phyloP scores from a whole-genome alignment of 1,284 basidiomycete genomes.

The Vanrija humicola region DNA sequence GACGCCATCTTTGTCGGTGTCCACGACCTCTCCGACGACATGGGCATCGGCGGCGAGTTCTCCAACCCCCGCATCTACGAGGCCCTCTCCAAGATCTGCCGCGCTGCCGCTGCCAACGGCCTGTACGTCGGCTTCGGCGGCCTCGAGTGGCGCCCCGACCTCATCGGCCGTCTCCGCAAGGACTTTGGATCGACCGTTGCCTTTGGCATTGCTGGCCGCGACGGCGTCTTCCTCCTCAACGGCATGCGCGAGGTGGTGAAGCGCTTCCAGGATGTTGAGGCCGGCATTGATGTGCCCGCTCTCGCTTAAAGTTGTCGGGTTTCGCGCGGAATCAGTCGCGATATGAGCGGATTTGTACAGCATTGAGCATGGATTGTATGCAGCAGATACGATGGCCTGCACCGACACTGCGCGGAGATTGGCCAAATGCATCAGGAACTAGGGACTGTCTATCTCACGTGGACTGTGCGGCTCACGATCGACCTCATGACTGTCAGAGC shows the following conservation, averaged over 20 bases:
- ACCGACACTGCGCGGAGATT: too few relatives aligned
- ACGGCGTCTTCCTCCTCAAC: neutral
- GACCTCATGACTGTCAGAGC: too few relatives aligned
- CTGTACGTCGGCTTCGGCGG: slow-evolving; percentile 8
- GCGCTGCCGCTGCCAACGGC: slow-evolving; percentile 2
- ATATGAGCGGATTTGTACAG: too few relatives aligned
- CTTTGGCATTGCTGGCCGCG: slow-evolving; percentile 3
- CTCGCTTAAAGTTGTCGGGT: too few relatives aligned
- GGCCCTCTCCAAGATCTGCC: slow-evolving; percentile 11
- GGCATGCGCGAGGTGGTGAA: neutral
- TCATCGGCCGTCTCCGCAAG: slow-evolving; percentile 1
- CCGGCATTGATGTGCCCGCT: too few relatives aligned
- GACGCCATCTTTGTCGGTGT: slow-evolving; percentile 15
- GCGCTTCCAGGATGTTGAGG: too few relatives aligned
- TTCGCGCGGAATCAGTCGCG: too few relatives aligned
- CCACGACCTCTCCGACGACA: neutral
- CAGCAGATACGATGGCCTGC: too few relatives aligned
- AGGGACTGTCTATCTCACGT: too few relatives aligned
- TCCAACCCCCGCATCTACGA: slow-evolving; percentile 10
- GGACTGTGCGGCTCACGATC: too few relatives aligned
- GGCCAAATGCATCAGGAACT: too few relatives aligned
- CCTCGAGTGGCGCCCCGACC: slow-evolving; percentile 4
- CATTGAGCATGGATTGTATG: too few relatives aligned
- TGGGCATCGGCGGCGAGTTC: slow-evolving; percentile 15
- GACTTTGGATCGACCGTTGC: neutral